These are phyloP conservation scores for Neurospora sp. DNA, from an alignment of 495 filamentous ascomycete species.

Conservation along the genomic window DNA sequence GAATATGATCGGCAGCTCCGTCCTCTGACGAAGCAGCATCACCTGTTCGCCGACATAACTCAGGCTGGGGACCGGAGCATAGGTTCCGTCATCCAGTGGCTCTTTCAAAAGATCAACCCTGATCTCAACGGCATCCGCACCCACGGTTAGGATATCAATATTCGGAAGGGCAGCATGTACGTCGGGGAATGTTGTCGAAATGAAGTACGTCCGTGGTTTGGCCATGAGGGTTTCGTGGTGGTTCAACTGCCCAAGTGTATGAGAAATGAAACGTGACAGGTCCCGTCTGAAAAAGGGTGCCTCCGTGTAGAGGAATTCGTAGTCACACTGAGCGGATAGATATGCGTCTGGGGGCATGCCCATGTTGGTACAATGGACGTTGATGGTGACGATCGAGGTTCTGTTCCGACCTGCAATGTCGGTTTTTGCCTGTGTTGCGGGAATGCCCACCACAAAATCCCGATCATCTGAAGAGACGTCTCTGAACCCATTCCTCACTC, in stretches of 20 bases:
- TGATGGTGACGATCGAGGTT: conserved; percentile 49
- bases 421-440: conserved; percentile 39
- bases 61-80: conserved; percentile 57
- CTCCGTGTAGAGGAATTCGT: conserved; percentile 73
- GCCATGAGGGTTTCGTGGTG: conserved; percentile 65
- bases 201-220: conserved; percentile 68
- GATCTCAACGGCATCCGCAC: conserved; percentile 73
- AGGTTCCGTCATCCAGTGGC: conserved; percentile 45
- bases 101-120: conserved; percentile 74
- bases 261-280: conserved; percentile 62
- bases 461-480: conserved; percentile 39
- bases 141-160: conserved; percentile 74
- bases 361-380: conserved; percentile 62
- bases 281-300: conserved; percentile 63
- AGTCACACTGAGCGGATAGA: conserved; percentile 58
- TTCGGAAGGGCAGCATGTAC: conserved; percentile 75
- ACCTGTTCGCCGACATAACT: conserved; percentile 78
- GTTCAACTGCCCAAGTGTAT: conserved; percentile 64
- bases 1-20: conserved; percentile 78
- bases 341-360: conserved; percentile 54
- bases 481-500: conserved; percentile 42
- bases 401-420: conserved; percentile 43
- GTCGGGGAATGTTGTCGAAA: conserved; percentile 79
- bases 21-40: conserved; percentile 71
- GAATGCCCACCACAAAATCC: conserved; percentile 49